These are phyloP conservation scores for Zizania palustris DNA, from an alignment of 202 grass and related monocot genomes.

Conservation along the genomic window DNA sequence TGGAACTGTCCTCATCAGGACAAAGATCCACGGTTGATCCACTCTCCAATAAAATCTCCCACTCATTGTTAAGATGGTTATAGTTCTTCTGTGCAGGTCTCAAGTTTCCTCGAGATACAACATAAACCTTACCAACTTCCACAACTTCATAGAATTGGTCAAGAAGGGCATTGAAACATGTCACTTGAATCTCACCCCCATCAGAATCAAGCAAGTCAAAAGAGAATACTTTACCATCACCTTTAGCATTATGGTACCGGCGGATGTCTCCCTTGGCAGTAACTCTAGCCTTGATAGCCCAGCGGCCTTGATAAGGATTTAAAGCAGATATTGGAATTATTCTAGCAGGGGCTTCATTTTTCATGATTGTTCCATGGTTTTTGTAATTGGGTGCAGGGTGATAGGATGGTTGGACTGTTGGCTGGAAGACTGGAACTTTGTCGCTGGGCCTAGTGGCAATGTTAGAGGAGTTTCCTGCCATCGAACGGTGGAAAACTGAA, in stretches of 20 bases:
- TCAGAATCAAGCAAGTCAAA: slow-evolving; percentile 96
- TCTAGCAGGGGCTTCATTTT: slow-evolving; percentile 89
- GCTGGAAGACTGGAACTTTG: slow-evolving; percentile 52
- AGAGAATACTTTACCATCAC: slow-evolving; percentile 95
- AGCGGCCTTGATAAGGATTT: slow-evolving; percentile 93
- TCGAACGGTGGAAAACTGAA: slow-evolving; percentile 45
- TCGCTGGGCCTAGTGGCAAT: slow-evolving; percentile 38
- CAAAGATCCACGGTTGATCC: slow-evolving; percentile 78
- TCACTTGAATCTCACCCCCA: slow-evolving; percentile 81
- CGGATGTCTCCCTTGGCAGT: slow-evolving; percentile 89
- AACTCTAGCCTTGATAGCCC: slow-evolving; percentile 91
- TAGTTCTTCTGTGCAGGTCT: slow-evolving; percentile 79
- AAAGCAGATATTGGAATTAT: slow-evolving; percentile 82
- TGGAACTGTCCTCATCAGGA: slow-evolving; percentile 74
- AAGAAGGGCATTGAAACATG: slow-evolving; percentile 76
- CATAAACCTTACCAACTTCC: slow-evolving; percentile 91
- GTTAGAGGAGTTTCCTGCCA: slow-evolving; percentile 45
- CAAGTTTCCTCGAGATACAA: slow-evolving; percentile 83
- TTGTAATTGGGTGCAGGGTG: slow-evolving; percentile 78
- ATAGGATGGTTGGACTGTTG: slow-evolving; percentile 73
- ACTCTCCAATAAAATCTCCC: slow-evolving; percentile 87
- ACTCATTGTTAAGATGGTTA: slow-evolving; percentile 94
- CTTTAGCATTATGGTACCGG: slow-evolving; percentile 91
- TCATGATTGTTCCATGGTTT: slow-evolving; percentile 74
- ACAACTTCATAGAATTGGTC: slow-evolving; percentile 87